Evolutionary conservation across 495 filamentous ascomycete species (phyloP).

Genomic region (Penicillium cosmopolitanum): DNA sequence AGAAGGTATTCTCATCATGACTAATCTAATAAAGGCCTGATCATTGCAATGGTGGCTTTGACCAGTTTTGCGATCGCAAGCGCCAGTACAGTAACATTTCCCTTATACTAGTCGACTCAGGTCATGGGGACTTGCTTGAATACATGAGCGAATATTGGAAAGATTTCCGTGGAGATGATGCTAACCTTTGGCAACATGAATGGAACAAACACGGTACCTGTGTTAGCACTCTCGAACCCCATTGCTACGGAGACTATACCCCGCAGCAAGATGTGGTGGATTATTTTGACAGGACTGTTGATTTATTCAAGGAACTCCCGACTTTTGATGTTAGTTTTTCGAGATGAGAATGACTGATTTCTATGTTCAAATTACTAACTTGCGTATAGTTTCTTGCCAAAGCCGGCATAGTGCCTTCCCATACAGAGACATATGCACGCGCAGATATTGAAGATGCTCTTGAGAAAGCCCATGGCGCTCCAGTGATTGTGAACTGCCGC

Average conservation of each 20-base stretch:
- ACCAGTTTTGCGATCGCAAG: slow-evolving; percentile 69
- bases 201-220: slow-evolving; percentile 82
- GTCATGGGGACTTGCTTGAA: slow-evolving; percentile 61
- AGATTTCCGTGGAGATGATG: slow-evolving; percentile 64
- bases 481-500: slow-evolving; percentile 71
- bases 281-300: slow-evolving; percentile 61
- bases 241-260: slow-evolving; percentile 72
- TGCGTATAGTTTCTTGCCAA: slow-evolving; percentile 42
- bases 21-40: slow-evolving; percentile 62
- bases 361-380: slow-evolving; percentile 6
- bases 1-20: too few relatives aligned
- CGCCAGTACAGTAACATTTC: slow-evolving; percentile 75
- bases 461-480: slow-evolving; percentile 62
- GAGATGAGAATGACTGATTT: not conserved
- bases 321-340: slow-evolving; percentile 44
- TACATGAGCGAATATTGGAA: slow-evolving; percentile 86
- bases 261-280: slow-evolving; percentile 64
- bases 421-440: slow-evolving; percentile 58
- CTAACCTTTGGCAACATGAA: slow-evolving; percentile 80
- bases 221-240: slow-evolving; percentile 64
- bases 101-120: slow-evolving; percentile 63
- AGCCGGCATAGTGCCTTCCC: slow-evolving; percentile 53
- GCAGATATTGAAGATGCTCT: slow-evolving; percentile 67
- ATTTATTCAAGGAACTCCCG: slow-evolving; percentile 50
- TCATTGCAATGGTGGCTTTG: slow-evolving; percentile 79